Conservation (phyloP, 129 eudicot genomes). For the Lonicera japonica region DNA sequence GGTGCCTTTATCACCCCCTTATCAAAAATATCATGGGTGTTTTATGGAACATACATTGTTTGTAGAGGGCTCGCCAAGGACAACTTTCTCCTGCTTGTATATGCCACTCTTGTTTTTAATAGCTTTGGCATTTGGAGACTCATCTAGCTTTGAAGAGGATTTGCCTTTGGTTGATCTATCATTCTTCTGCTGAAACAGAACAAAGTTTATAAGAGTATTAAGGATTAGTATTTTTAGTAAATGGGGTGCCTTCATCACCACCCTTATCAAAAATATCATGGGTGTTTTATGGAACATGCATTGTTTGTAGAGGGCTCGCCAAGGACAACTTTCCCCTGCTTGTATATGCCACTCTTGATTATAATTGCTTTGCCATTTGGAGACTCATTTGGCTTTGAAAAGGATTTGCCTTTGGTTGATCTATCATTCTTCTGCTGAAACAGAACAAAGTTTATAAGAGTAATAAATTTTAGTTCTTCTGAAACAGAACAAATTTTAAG, state of each 20-base stretch:
- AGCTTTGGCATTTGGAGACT: constrained; percentile 12
- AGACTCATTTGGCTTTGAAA: constrained; percentile 23
- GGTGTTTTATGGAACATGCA: constrained; percentile 24
- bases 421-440: background rate
- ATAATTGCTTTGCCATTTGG: constrained; percentile 7
- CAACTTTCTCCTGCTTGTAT: background rate
- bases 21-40: constrained; percentile 2
- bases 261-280: constrained; percentile 6
- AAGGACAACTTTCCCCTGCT: background rate
- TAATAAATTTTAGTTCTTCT: too few species aligned
- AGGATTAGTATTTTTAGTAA: too few species aligned
- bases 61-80: background rate
- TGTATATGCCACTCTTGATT: constrained; percentile 16
- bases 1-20: too few species aligned
- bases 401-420: constrained; percentile 10
- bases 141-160: constrained; percentile 23
- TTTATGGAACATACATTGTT: constrained; percentile 28
- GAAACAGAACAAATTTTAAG: too few species aligned
- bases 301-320: constrained; percentile 6
- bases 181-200: too few species aligned
- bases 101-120: constrained; percentile 14
- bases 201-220: too few species aligned
- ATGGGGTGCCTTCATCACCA: too few species aligned
- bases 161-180: constrained; percentile 9
- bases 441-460: too few species aligned